These are phyloP conservation scores for Psilocybe cubensis DNA, from an alignment of 768 basidiomycete genomes.

Conservation along the genomic window DNA sequence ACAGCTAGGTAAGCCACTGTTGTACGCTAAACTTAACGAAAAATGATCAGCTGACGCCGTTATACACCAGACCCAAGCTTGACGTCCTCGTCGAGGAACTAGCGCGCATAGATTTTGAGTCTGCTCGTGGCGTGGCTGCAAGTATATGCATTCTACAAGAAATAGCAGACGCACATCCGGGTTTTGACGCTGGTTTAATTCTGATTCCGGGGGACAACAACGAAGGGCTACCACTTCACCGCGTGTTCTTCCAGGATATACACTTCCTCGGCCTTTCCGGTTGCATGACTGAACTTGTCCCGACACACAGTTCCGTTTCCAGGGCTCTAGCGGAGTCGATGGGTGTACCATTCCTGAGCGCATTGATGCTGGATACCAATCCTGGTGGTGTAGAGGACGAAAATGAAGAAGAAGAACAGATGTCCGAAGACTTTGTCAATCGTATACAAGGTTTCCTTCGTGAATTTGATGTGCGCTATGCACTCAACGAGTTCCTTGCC, in stretches of 20 bases:
- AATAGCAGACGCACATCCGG: conserved; percentile 4
- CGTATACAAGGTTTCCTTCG: conserved; percentile 20
- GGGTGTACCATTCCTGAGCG: conserved; percentile 13
- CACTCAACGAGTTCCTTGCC: conserved; percentile 50
- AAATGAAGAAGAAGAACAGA: conserved; percentile 18
- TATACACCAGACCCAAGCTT: conserved; percentile 9
- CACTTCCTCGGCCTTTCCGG: background rate
- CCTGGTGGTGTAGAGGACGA: background rate
- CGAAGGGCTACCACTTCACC: conserved; percentile 1
- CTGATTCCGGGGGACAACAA: conserved; percentile 6
- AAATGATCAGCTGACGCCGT: background rate
- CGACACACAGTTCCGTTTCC: conserved; percentile 16
- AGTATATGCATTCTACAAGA: conserved; percentile 12
- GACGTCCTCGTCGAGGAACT: conserved; percentile 7
- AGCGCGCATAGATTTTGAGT: background rate
- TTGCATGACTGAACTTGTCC: background rate
- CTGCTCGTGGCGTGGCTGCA: background rate
- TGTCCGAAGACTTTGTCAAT: conserved; percentile 18
- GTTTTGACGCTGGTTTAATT: background rate
- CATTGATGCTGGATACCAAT: conserved; percentile 6
- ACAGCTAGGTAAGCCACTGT: conserved; percentile 5
- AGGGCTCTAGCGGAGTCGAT: conserved; percentile 12
- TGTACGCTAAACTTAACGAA: background rate
- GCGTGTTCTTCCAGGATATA: conserved; percentile 14
- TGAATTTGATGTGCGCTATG: conserved; percentile 19